Evolutionary conservation across 179 eudicot species (phyloP).

Genomic region (Drosera spatulata): DNA sequence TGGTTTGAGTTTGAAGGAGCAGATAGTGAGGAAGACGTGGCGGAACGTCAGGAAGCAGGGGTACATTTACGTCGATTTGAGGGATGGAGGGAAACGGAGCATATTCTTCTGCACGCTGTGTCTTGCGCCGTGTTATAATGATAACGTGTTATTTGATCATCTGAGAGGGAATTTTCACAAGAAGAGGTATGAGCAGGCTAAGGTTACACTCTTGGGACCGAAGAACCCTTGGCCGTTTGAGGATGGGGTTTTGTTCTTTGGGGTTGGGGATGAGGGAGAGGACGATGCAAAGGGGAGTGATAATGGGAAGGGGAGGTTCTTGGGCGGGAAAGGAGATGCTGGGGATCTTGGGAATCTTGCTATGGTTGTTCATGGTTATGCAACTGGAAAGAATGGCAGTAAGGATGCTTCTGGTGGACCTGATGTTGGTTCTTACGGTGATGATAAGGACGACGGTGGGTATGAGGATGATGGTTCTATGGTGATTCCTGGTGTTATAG

Average conservation of each 20-base stretch:
- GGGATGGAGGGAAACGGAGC: conserved; percentile 67
- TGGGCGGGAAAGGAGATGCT: conserved; percentile 12
- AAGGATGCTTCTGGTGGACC: conserved; percentile 10
- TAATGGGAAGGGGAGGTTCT: conserved; percentile 8
- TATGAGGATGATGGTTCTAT: conserved; percentile 16
- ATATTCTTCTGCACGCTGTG: conserved; percentile 83
- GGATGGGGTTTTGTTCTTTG: conserved; percentile 78
- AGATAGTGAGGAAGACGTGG: conserved; percentile 44
- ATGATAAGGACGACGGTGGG: conserved; percentile 10
- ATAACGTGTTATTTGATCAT: conserved; percentile 50
- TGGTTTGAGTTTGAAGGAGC: conserved; percentile 40
- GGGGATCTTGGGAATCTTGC: conserved; percentile 27
- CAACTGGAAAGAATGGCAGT: conserved; percentile 3
- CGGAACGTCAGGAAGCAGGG: conserved; percentile 55
- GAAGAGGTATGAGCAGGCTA: conserved; percentile 47
- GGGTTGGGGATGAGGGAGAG: conserved; percentile 19
- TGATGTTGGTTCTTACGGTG: conserved; percentile 8
- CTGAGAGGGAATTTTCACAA: conserved; percentile 61
- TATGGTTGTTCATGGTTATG: conserved; percentile 26
- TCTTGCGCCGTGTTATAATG: conserved; percentile 72
- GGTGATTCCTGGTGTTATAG: conserved; percentile 62
- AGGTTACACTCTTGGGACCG: conserved; percentile 50
- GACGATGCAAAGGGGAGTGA: conserved; percentile 10
- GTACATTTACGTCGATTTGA: conserved; percentile 73
- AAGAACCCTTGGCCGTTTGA: conserved; percentile 79